phyloP scores from a whole-genome alignment of 225 moss, liverwort and hornwort genomes.

The Ulota crispa region DNA sequence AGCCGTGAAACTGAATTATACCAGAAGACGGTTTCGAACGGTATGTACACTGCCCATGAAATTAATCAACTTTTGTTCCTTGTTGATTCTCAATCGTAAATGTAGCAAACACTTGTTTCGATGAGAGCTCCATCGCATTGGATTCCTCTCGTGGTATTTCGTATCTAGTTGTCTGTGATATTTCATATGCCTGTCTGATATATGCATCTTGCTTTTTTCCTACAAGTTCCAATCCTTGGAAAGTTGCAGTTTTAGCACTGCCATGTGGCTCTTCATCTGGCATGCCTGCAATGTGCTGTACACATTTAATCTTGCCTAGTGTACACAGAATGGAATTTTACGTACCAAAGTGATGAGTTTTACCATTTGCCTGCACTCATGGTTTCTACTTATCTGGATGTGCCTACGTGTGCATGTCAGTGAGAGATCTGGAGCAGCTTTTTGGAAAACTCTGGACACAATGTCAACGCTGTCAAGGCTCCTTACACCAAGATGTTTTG shows the following conservation, averaged over 20 bases:
- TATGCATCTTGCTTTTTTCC: neutral
- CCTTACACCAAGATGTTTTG: constrained; percentile 96
- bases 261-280: neutral
- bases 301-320: neutral
- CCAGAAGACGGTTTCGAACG: constrained; percentile 86
- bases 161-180: neutral
- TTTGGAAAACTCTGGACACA: constrained; percentile 96
- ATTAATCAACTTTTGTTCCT: neutral
- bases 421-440: constrained; percentile 89
- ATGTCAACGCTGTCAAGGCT: constrained; percentile 98
- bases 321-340: neutral
- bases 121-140: neutral
- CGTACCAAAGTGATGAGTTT: neutral
- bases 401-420: constrained; percentile 33
- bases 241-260: neutral
- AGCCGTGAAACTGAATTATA: constrained; percentile 91
- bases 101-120: neutral
- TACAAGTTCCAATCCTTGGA: neutral
- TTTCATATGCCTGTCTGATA: neutral
- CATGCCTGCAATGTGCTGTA: neutral
- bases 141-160: neutral
- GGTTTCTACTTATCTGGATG: constrained; percentile 3
- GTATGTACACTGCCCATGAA: constrained; percentile 31
- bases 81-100: neutral
- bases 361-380: neutral